A percentile compares a stretch with the other conserved stretches of the same genome.
Evolutionary conservation across 495 filamentous ascomycete genomes (phyloP).

Genomic region (Cercophora sp.): DNA sequence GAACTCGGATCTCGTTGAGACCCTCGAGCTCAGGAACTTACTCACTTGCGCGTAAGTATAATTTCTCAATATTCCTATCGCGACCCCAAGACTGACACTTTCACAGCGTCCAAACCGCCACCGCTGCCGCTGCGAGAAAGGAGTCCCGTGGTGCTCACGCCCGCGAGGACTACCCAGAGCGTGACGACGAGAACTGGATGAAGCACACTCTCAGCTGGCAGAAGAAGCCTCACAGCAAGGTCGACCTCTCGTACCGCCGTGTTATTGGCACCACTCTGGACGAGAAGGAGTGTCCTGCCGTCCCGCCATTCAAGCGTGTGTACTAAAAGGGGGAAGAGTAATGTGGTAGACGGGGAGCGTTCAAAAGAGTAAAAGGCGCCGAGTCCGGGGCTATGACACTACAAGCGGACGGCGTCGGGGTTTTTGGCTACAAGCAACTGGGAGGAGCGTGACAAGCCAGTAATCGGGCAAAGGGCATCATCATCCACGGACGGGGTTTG

Average conservation of each 20-base stretch:
- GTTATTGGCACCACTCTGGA: constrained; percentile 78
- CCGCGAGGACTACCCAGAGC: constrained; percentile 88
- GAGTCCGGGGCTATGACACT: not conserved
- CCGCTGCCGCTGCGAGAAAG: constrained; percentile 79
- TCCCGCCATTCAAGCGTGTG: constrained; percentile 82
- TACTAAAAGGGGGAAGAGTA: constrained; percentile 50
- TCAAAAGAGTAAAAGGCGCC: too few relatives aligned
- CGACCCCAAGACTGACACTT: constrained; percentile 17
- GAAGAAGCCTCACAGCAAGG: constrained; percentile 76
- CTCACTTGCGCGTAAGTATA: constrained; percentile 89
- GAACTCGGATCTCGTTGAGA: constrained; percentile 97
- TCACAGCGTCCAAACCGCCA: constrained; percentile 73
- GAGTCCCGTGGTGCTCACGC: constrained; percentile 94
- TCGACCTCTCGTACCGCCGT: constrained; percentile 71
- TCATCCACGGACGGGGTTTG: not conserved
- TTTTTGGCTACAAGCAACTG: not conserved
- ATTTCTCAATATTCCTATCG: not conserved
- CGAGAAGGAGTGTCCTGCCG: constrained; percentile 82
- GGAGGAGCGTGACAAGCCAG: not conserved
- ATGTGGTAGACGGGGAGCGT: too few relatives aligned
- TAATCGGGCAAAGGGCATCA: not conserved
- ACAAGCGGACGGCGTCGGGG: not conserved
- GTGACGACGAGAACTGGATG: constrained; percentile 96
- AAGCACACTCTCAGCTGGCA: constrained; percentile 96
- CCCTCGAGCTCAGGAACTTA: constrained; percentile 86